Conservation (phyloP, 192 early-diverging fungal species). For the Allomyces arbusculus region DNA sequence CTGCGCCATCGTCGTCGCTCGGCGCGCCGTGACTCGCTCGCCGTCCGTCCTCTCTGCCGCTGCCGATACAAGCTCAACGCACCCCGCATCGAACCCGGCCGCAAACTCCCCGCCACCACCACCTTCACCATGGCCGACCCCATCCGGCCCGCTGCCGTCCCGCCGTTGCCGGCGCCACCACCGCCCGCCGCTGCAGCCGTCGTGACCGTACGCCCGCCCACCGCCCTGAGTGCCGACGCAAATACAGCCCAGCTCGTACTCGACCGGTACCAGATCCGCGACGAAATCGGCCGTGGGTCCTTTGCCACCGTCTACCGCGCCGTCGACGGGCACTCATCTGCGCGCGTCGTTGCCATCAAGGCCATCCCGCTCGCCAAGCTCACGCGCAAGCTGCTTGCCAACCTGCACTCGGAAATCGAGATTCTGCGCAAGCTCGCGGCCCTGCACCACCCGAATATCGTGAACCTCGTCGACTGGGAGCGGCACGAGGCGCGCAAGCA, state of each 20-base stretch:
- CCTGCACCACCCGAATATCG: slow-evolving; percentile 68
- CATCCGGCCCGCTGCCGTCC: background rate
- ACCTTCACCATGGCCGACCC: background rate
- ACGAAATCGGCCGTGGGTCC: slow-evolving; percentile 81
- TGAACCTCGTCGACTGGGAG: slow-evolving; percentile 70
- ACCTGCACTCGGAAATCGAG: slow-evolving; percentile 85
- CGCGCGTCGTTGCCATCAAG: slow-evolving; percentile 66
- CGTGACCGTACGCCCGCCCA: background rate
- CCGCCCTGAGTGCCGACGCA: background rate
- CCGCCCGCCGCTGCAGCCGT: background rate
- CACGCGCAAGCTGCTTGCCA: slow-evolving; percentile 74
- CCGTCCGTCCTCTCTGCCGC: too few relatives aligned
- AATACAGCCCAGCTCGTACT: slow-evolving; percentile 12
- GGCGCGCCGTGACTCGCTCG: too few relatives aligned
- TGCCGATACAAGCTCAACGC: too few relatives aligned
- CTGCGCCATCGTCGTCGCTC: too few relatives aligned
- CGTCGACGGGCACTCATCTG: slow-evolving; percentile 12
- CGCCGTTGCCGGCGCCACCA: background rate
- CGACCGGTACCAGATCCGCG: slow-evolving; percentile 55
- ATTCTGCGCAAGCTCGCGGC: slow-evolving; percentile 48
- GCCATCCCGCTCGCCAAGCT: slow-evolving; percentile 71
- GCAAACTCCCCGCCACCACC: background rate
- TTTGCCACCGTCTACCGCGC: slow-evolving; percentile 75
- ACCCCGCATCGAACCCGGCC: background rate
- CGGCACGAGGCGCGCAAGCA: slow-evolving; percentile 69